Evolutionary conservation across 495 filamentous ascomycete species (phyloP).

Genomic region (Aspergillus ellipticus): DNA sequence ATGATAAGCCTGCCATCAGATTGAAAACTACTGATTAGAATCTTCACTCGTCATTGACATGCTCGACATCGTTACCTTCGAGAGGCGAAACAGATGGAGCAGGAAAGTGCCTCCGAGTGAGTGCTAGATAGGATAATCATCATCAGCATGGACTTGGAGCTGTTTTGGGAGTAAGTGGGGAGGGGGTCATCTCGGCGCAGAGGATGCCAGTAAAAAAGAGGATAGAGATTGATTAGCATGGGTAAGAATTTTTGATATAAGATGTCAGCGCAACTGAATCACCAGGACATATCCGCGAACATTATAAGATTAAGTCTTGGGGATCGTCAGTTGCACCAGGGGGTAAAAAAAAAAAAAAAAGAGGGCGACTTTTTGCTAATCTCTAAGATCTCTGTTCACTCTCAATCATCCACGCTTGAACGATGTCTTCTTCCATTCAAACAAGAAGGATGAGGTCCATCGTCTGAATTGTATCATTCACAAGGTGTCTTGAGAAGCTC

Average conservation of each 20-base stretch:
- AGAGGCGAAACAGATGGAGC: constrained; percentile 30
- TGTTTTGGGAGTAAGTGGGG: constrained; percentile 1
- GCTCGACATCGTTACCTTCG: constrained; percentile 34
- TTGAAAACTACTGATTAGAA: constrained; percentile 41
- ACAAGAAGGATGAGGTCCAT: constrained; percentile 34
- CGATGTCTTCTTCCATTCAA: constrained; percentile 36
- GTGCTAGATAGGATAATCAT: constrained; percentile 28
- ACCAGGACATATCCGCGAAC: not conserved
- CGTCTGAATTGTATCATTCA: constrained; percentile 12
- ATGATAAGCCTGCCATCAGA: constrained; percentile 7
- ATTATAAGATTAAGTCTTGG: not conserved
- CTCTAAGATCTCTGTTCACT: constrained; percentile 50
- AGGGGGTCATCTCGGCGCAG: not conserved
- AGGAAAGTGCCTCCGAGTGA: constrained; percentile 31
- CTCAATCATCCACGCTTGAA: constrained; percentile 38
- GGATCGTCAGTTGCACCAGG: not conserved
- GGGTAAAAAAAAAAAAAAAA: not conserved
- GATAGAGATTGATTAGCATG: too few relatives aligned
- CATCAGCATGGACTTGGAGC: constrained; percentile 9
- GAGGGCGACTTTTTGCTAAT: constrained; percentile 6
- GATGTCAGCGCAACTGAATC: not conserved
- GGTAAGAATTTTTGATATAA: too few relatives aligned
- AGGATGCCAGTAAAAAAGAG: too few relatives aligned
- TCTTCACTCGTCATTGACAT: constrained; percentile 33
- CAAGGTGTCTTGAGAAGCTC: constrained; percentile 41